Evolutionary conservation across 2,329 filamentous ascomycete species (phyloP), one percentile per base, ranked within the genome.

Genomic region (Cladosporium velox): DNA sequence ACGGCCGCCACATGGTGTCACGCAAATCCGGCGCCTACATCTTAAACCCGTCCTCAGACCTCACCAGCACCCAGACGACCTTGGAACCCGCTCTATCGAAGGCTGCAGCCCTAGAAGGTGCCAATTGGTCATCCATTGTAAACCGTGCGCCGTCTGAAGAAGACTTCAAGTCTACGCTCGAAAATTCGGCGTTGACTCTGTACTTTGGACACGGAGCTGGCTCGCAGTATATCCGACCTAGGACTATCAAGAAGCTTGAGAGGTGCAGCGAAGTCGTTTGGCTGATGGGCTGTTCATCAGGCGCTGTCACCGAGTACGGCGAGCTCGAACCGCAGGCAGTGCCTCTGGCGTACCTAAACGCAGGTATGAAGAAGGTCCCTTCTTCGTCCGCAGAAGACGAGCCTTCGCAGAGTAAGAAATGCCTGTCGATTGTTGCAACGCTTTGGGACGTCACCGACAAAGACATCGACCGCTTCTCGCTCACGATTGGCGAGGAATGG

Each of bases 391-490:
- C 55, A 32, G 38, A 60, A 41, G 57, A 60, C 1, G 30, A 51
- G 18, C 7, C 24, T 12, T 14, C 55, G n/a, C 21, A 54, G 14
- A 44, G 35, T 18, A 51, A 66, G 15, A 74, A 71, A 66, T 72
- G 81, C 75, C 71, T 93, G 3, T 93, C 94, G 0, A 87, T 98
- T 11, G 88, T 98, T 2, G 95, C 93, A 55, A 97, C 93, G 18
- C 83, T 99, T 44, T 99, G 95, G 95, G 95, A 99, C 78, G 95
- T 99, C 59, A 99, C 95, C 11, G 95, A 99, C 77, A 91, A 91
- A 73, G 95, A 99, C 77, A 97, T 97, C 77, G 96, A 99, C 80
- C 90, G 93, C 21, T 96, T 97, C 77, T 91, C 93, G 0, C 88
- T 90, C 38, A 84, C 86, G 30, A 83, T 91, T 2, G 91, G 97